phyloP scores from a whole-genome alignment of 2,329 filamentous ascomycete species.

The Ophiocordyceps polyrhachis-furcata region DNA sequence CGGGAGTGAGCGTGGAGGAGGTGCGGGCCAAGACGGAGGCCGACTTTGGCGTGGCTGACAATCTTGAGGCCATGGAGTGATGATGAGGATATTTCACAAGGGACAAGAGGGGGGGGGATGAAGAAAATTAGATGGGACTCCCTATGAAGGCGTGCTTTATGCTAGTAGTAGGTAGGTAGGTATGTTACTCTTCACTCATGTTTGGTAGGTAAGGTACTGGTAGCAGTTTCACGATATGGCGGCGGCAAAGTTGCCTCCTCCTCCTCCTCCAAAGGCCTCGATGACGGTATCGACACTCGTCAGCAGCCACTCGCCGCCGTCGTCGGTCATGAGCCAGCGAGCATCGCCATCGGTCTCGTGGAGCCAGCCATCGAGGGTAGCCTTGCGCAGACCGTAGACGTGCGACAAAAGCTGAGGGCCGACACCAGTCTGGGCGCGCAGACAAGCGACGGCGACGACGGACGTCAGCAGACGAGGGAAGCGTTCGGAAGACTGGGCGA shows the following conservation, averaged over 20 bases:
- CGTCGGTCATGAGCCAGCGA: slow-evolving; percentile 23
- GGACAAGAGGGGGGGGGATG: not conserved
- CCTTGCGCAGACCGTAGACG: slow-evolving; percentile 64
- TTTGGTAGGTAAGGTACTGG: no score
- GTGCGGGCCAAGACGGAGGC: slow-evolving; percentile 76
- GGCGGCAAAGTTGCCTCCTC: slow-evolving; percentile 8
- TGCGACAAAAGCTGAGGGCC: slow-evolving; percentile 69
- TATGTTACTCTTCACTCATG: not conserved
- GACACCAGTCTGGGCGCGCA: slow-evolving; percentile 65
- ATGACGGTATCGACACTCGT: slow-evolving; percentile 24
- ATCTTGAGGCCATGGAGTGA: slow-evolving; percentile 67
- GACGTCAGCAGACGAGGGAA: slow-evolving; percentile 44
- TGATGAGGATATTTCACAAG: not conserved
- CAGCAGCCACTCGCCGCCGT: slow-evolving; percentile 28
- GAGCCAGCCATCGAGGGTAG: slow-evolving; percentile 41
- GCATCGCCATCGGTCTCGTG: slow-evolving; percentile 11
- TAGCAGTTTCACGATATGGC: no score
- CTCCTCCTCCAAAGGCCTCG: slow-evolving; percentile 23
- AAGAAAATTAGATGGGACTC: not conserved
- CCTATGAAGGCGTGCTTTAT: not conserved
- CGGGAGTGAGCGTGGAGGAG: slow-evolving; percentile 79
- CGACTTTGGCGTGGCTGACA: slow-evolving; percentile 65
- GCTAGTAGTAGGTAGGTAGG: no score
- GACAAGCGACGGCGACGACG: slow-evolving; percentile 53
- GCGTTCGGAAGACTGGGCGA: slow-evolving; percentile 33